Conservation (phyloP, 2,329 filamentous ascomycete species). For the Penicillium sp. region DNA sequence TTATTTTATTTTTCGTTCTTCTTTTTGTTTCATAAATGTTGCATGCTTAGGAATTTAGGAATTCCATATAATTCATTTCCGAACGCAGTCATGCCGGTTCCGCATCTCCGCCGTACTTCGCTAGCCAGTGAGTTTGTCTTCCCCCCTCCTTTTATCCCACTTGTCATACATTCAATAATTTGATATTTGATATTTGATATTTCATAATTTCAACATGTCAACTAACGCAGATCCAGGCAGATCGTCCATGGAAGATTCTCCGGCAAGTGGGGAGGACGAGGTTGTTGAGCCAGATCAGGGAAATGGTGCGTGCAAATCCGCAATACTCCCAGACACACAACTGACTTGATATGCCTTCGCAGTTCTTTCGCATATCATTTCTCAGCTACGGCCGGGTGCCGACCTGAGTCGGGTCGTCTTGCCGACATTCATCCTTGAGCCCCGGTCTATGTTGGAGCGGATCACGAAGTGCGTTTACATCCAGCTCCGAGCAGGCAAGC, state of each 20-base stretch:
- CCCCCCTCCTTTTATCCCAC: background rate
- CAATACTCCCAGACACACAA: background rate
- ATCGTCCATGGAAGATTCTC: conserved; percentile 59
- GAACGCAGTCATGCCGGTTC: conserved; percentile 36
- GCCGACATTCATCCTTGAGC: conserved; percentile 96
- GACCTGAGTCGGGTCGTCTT: conserved; percentile 92
- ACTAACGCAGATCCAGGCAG: conserved; percentile 43
- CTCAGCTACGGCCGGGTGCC: conserved; percentile 89
- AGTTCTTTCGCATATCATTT: conserved; percentile 98
- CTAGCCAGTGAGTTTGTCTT: conserved; percentile 36
- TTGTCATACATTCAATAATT: conserved; percentile 1
- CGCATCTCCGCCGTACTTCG: conserved; percentile 41
- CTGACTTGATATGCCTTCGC: conserved; percentile 7
- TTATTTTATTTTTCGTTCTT: background rate
- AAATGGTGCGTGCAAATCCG: conserved; percentile 62
- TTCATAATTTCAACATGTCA: conserved; percentile 18
- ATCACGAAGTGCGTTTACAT: conserved; percentile 83
- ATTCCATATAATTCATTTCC: conserved; percentile 14
- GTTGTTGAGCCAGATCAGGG: conserved; percentile 90
- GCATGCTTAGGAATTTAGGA: background rate
- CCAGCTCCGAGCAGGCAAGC: background rate
- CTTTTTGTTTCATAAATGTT: background rate
- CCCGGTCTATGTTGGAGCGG: conserved; percentile 94
- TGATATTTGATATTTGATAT: background rate
- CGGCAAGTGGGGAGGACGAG: conserved; percentile 65